Conservation (phyloP, 2,329 filamentous ascomycete genomes). For the Aureobasidium subglaciale region DNA sequence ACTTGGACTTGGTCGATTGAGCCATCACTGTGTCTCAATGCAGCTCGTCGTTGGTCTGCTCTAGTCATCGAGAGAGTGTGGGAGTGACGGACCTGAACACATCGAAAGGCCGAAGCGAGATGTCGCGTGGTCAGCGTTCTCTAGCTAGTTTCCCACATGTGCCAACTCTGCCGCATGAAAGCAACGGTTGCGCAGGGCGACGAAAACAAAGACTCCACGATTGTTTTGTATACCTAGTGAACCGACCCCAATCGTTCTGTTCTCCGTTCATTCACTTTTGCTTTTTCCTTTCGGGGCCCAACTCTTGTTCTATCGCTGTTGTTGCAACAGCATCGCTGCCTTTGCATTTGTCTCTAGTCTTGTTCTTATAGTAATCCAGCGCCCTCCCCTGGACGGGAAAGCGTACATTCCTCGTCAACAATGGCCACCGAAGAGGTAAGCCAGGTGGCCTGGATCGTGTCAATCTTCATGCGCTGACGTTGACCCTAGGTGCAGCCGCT, state of each 20-base stretch:
- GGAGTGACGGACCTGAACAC: too few species aligned
- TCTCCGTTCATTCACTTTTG: background rate
- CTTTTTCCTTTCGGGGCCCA: background rate
- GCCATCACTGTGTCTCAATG: too few species aligned
- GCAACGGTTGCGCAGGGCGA: too few species aligned
- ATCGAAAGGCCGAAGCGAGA: too few species aligned
- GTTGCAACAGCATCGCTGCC: background rate
- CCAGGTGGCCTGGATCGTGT: constrained; percentile 13
- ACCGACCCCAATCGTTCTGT: background rate
- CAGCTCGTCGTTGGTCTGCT: too few species aligned
- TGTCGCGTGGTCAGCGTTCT: background rate
- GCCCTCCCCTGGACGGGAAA: constrained; percentile 15
- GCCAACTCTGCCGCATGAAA: background rate
- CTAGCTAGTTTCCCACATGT: background rate
- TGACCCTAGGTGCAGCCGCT: constrained; percentile 62
- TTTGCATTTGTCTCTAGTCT: background rate
- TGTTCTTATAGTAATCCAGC: background rate
- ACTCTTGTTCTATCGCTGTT: background rate
- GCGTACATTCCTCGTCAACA: constrained; percentile 28
- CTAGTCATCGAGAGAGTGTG: too few species aligned
- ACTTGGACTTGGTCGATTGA: too few species aligned
- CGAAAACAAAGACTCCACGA: background rate
- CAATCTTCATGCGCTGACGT: constrained; percentile 13
- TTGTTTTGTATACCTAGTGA: background rate
- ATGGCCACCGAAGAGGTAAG: constrained; percentile 38